These are phyloP conservation scores for Sporothrix curviconia DNA, from an alignment of 2,329 filamentous ascomycete genomes.

Conservation along the genomic window DNA sequence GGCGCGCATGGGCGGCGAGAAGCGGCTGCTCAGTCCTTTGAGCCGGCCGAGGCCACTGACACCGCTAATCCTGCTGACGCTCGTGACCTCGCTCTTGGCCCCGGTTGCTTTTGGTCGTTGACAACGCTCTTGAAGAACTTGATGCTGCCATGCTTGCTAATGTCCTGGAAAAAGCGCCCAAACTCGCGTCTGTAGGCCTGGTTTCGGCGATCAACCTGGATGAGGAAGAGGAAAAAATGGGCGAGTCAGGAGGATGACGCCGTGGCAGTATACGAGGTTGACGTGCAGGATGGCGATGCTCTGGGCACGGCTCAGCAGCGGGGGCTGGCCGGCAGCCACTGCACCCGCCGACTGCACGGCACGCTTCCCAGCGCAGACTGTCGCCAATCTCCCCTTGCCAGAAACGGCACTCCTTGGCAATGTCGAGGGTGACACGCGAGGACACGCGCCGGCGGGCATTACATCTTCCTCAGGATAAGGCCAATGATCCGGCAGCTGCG, in stretches of 20 bases:
- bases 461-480: conserved; percentile 51
- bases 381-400: conserved; percentile 45
- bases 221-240: conserved; percentile 57
- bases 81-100: not conserved
- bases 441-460: conserved; percentile 54
- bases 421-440: conserved; percentile 49
- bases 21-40: not conserved
- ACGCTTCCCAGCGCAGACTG: conserved; percentile 42
- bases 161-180: not conserved
- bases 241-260: conserved; percentile 55
- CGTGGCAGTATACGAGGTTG: conserved; percentile 56
- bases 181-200: not conserved
- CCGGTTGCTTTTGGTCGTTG: not conserved
- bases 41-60: not conserved
- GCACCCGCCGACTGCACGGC: not conserved
- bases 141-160: not conserved
- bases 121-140: not conserved
- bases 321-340: conserved; percentile 32
- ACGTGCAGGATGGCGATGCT: conserved; percentile 56
- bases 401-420: conserved; percentile 45
- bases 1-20: conserved; percentile 27
- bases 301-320: conserved; percentile 32
- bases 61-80: not conserved
- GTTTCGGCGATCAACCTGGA: conserved; percentile 29
- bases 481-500: conserved; percentile 53